These are phyloP conservation scores for Quercus tomentella DNA, from an alignment of 331 rosid species.

Conservation along the genomic window DNA sequence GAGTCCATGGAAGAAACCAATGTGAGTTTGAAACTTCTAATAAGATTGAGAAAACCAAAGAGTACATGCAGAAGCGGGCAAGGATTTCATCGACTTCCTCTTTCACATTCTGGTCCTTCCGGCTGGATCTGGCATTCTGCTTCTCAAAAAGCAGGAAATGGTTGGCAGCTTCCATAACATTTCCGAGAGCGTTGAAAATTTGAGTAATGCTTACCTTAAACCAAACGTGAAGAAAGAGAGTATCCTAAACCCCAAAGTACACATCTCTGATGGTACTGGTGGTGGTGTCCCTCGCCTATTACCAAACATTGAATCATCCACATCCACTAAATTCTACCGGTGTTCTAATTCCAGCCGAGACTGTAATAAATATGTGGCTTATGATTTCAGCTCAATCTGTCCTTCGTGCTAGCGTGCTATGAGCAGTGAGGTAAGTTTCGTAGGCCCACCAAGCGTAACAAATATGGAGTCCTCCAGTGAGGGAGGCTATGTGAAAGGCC, in stretches of 20 bases:
- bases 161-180: slow-evolving; percentile 12
- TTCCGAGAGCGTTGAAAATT: slow-evolving; percentile 8
- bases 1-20: background rate
- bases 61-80: background rate
- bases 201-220: slow-evolving; percentile 5
- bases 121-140: accelerated
- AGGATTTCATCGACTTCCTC: too few species aligned
- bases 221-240: background rate
- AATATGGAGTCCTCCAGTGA: too few species aligned
- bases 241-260: background rate
- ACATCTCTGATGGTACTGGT: background rate
- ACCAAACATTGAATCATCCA: background rate
- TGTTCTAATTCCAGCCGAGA: too few species aligned
- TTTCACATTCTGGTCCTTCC: too few species aligned
- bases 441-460: too few species aligned
- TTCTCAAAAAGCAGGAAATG: background rate
- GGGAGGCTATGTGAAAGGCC: background rate
- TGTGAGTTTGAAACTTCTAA: background rate
- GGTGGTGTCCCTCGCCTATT: background rate
- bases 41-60: background rate
- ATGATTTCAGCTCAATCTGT: too few species aligned
- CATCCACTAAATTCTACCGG: too few species aligned
- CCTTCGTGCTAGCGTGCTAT: too few species aligned
- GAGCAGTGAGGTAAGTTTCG: too few species aligned
- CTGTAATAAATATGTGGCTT: too few species aligned